Base-by-base conservation (phyloP, 768 basidiomycete species). In the Leccinum boreale region DNA sequence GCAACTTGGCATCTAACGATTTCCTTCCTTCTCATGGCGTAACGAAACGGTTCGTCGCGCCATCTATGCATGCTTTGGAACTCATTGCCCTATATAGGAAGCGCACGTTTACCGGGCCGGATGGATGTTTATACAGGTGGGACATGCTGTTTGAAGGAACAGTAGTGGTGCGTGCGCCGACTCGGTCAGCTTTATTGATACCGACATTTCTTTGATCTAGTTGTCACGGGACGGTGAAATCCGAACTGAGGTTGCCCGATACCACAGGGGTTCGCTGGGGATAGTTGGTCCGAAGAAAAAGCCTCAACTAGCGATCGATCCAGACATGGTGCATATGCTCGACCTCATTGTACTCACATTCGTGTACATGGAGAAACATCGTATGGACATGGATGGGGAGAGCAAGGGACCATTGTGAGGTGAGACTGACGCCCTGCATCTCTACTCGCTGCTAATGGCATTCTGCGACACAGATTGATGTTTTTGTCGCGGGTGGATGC, bases 61-160 rank as follows among this genome's bases (percentile, higher is more conserved):
- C 21, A 21, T 39, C 12, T 14, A 9, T 15, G 11, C 0, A 9
- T 23, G 42, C 21, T 26, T 57, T 33, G 2, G 5, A 12, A 11
- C 35, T 10, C 14, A 45, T 53, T 9, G 4, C 46, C 21, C 1
- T 31, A 0, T 24, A 24, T 36, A 70, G 69, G 44, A 69, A 64
- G 33, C 69, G 67, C 35, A 64, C 68, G 9, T 77, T 77, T 47
- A 69, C 53, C 1, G 76, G 72, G 0, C 72, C 65, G 5, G 73
- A 76, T 51, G 71, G 71, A 7, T 58, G 51, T 14, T 58, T 67
- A n/a, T 77, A 75, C 28, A 67, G 68, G 17, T 77, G 75, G 76
- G 62, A 65, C 12, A 63, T 75, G 58, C 56, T 52, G 1, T 36
- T 52, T 2, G 17, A 48, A 0, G 21, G 51, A 0, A 60, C 63